phyloP scores from a whole-genome alignment of 139 green algal genomes.

The Haematococcus lacustris region DNA sequence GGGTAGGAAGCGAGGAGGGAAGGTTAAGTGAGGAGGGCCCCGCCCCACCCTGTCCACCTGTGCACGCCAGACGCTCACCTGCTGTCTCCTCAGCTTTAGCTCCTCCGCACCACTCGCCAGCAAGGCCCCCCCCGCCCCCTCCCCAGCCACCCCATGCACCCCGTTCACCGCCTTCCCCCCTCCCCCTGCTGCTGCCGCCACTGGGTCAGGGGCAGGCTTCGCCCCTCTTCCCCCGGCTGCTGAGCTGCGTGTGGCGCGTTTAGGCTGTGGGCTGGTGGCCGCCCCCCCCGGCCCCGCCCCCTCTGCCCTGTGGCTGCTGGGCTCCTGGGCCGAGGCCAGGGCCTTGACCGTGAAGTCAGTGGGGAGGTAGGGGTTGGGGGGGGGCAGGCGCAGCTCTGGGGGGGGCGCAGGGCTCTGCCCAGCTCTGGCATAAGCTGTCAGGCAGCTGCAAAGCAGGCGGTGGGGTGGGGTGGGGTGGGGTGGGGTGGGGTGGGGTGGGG shows the following conservation, averaged over 20 bases:
- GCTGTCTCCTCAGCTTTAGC: too few relatives aligned
- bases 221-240: too few relatives aligned
- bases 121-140: not conserved
- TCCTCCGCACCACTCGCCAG: not conserved
- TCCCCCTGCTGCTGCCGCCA: too few relatives aligned
- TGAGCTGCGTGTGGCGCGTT: too few relatives aligned
- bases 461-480: slow-evolving; percentile 17
- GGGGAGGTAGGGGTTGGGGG: slow-evolving; percentile 79
- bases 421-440: slow-evolving; percentile 22
- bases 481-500: not conserved
- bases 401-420: slow-evolving; percentile 18
- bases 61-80: too few relatives aligned
- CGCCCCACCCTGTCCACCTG: too few relatives aligned
- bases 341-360: slow-evolving; percentile 56
- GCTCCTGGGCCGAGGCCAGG: not conserved
- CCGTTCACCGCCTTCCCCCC: not conserved
- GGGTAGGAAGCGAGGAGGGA: too few relatives aligned
- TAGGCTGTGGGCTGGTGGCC: too few relatives aligned
- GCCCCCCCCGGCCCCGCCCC: too few relatives aligned
- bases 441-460: too few relatives aligned
- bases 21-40: too few relatives aligned
- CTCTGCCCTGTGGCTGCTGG: not conserved
- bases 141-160: not conserved
- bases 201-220: too few relatives aligned
- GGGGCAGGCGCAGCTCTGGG: slow-evolving; percentile 63